Percentiles rank a stretch among this genome's conserved stretches.
These are phyloP conservation scores for Tuber magnatum DNA, from an alignment of 495 filamentous ascomycete species.

Conservation along the genomic window DNA sequence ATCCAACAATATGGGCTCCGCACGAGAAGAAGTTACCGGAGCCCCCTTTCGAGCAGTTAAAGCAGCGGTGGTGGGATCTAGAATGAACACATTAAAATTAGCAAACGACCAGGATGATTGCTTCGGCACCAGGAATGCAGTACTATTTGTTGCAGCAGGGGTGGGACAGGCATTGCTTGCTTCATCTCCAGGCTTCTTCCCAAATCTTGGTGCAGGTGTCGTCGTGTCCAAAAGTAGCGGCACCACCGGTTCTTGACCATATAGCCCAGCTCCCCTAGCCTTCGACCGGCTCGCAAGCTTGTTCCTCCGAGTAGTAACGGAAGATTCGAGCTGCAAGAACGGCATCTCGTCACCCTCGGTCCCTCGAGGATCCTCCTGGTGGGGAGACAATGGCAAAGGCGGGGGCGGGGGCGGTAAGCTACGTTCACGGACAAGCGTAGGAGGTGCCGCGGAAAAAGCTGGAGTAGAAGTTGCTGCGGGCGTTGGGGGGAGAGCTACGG, in stretches of 20 bases:
- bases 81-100: not conserved
- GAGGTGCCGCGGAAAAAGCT: not conserved
- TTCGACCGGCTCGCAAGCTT: conserved; percentile 10
- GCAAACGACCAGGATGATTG: not conserved
- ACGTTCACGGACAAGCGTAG: not conserved
- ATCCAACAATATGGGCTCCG: conserved; percentile 20
- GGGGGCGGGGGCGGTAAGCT: conserved; percentile 14
- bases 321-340: conserved; percentile 19
- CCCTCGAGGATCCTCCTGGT: not conserved
- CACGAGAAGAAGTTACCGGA: conserved; percentile 5
- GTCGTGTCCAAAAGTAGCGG: conserved; percentile 6
- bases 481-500: conserved; percentile 15
- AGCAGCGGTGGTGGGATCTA: conserved; percentile 5
- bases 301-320: conserved; percentile 20
- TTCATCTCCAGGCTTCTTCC: not conserved
- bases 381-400: not conserved
- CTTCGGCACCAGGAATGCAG: not conserved
- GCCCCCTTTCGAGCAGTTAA: not conserved
- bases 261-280: not conserved
- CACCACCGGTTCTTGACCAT: not conserved
- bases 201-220: conserved; percentile 4
- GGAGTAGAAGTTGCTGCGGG: conserved; percentile 4
- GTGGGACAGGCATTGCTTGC: conserved; percentile 12
- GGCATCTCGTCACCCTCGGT: conserved; percentile 18
- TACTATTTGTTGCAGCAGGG: conserved; percentile 14